These are phyloP conservation scores for Karstenula rhodostoma DNA, from an alignment of 2,329 filamentous ascomycete genomes.

Conservation along the genomic window DNA sequence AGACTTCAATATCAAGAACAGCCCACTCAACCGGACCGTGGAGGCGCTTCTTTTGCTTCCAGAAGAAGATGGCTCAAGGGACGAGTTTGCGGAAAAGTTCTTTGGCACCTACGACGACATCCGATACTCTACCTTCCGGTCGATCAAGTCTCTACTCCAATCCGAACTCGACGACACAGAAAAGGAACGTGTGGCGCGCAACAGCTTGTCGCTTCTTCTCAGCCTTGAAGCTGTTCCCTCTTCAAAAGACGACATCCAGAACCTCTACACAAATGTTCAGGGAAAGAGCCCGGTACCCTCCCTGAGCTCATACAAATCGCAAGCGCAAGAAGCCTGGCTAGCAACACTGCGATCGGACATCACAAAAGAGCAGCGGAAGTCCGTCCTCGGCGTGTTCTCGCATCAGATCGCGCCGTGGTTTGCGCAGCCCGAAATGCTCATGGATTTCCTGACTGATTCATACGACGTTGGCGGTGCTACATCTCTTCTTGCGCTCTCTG, in stretches of 20 bases:
- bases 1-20: constrained; percentile 72
- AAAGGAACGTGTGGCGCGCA: constrained; percentile 50
- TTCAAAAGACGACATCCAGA: constrained; percentile 70
- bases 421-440: constrained; percentile 82
- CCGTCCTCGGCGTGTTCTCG: constrained; percentile 77
- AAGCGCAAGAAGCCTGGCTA: constrained; percentile 87
- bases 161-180: constrained; percentile 34
- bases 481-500: constrained; percentile 86
- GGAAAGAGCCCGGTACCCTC: constrained; percentile 69
- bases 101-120: constrained; percentile 84
- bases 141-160: constrained; percentile 65
- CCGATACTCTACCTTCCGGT: constrained; percentile 80
- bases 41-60: constrained; percentile 66
- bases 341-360: constrained; percentile 74
- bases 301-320: constrained; percentile 75
- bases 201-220: constrained; percentile 69
- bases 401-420: constrained; percentile 89
- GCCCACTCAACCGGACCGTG: constrained; percentile 72
- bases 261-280: constrained; percentile 73
- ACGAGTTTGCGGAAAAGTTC: constrained; percentile 80
- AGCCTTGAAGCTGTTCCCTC: constrained; percentile 75
- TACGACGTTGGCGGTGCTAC: constrained; percentile 87
- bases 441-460: constrained; percentile 96
- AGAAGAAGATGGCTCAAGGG: constrained; percentile 66
- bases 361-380: constrained; percentile 78